A percentile compares a stretch with the other conserved stretches of the same genome.
Evolutionary conservation across 179 eudicot species (phyloP).

Genomic region (Vitellaria paradoxa): DNA sequence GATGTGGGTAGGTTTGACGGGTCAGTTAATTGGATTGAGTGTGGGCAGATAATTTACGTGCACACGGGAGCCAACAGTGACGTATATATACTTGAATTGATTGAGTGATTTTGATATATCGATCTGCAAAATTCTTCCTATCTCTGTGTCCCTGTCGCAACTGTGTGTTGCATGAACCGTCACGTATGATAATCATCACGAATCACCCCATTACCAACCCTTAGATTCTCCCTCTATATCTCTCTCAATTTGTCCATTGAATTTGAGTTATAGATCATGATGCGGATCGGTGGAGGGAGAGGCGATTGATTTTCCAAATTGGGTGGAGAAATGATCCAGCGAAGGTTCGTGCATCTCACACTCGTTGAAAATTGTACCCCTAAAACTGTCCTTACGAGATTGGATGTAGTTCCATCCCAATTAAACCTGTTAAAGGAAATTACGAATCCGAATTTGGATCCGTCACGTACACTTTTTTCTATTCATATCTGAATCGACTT

Average conservation of each 20-base stretch:
- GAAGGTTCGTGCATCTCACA: too few relatives aligned
- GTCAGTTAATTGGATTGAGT: slow-evolving; percentile 15
- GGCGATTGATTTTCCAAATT: not conserved
- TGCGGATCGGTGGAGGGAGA: not conserved
- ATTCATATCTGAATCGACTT: too few relatives aligned
- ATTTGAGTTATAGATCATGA: not conserved
- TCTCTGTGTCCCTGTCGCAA: slow-evolving; percentile 6
- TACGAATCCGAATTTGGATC: too few relatives aligned
- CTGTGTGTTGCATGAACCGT: slow-evolving; percentile 20
- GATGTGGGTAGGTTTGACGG: not conserved
- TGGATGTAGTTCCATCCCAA: too few relatives aligned
- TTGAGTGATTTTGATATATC: slow-evolving; percentile 18
- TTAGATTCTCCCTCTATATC: too few relatives aligned
- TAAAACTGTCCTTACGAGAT: too few relatives aligned
- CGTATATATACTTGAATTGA: slow-evolving; percentile 13
- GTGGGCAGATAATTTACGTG: slow-evolving; percentile 17
- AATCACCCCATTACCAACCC: not conserved
- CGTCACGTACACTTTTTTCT: too few relatives aligned
- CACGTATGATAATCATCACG: slow-evolving; percentile 8
- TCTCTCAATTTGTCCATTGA: not conserved
- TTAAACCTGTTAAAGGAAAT: too few relatives aligned
- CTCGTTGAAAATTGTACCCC: too few relatives aligned
- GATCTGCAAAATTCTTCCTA: not conserved
- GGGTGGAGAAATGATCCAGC: not conserved
- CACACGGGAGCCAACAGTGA: slow-evolving; percentile 16